Evolutionary conservation across 2,329 filamentous ascomycete genomes (phyloP).

Genomic region (Cytospora piceae): DNA sequence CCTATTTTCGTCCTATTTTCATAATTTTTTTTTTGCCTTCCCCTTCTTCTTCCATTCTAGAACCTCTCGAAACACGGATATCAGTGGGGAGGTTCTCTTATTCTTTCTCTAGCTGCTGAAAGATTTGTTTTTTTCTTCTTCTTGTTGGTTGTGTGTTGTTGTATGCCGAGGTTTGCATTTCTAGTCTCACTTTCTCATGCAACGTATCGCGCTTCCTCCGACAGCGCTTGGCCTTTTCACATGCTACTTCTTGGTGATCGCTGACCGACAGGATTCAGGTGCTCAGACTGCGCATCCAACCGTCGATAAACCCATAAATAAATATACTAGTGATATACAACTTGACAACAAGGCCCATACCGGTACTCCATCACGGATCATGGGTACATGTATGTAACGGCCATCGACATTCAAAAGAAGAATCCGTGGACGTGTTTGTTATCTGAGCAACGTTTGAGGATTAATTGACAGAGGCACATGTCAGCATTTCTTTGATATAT

Average conservation of each 20-base stretch:
- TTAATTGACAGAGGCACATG: background rate
- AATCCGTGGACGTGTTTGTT: background rate
- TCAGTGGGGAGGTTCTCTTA: background rate
- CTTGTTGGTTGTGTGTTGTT: background rate
- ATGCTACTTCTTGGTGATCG: background rate
- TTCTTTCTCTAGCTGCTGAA: background rate
- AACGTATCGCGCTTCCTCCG: background rate
- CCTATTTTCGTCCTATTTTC: too few species aligned
- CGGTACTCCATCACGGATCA: background rate
- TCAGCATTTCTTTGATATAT: background rate
- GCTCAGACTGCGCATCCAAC: background rate
- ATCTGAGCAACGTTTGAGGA: too few species aligned
- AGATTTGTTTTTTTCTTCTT: background rate
- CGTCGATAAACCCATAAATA: background rate
- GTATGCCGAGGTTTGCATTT: background rate
- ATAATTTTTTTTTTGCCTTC: too few species aligned
- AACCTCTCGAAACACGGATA: background rate
- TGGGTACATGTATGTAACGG: background rate
- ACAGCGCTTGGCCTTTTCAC: background rate
- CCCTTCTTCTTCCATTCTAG: background rate
- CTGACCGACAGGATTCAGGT: background rate
- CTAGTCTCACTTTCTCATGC: background rate
- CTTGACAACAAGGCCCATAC: background rate
- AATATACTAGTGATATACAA: background rate
- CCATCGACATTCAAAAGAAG: background rate